A percentile compares a stretch with the other conserved stretches of the same genome.
phyloP scores from a whole-genome alignment of 192 early-diverging fungal genomes.

The Linnemannia exigua region DNA sequence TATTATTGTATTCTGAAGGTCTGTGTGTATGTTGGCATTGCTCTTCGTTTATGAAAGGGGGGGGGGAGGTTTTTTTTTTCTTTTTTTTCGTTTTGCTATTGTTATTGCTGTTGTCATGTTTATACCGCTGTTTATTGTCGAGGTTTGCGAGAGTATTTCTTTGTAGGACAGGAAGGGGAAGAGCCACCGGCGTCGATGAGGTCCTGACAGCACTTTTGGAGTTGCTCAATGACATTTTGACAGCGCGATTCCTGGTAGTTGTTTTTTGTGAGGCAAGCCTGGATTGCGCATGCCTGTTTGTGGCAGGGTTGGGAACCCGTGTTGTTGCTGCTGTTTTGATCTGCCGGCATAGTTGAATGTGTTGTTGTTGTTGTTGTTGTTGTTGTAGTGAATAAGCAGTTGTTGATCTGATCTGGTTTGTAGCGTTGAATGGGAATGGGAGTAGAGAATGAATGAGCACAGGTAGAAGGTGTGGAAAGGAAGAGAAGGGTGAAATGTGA shows the following conservation, averaged over 20 bases:
- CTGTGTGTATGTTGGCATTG: background rate
- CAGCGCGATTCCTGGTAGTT: conserved; percentile 66
- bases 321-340: background rate
- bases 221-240: conserved; percentile 50
- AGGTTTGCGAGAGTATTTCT: conserved; percentile 42
- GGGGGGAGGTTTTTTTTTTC: background rate
- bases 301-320: conserved; percentile 40
- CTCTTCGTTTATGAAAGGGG: no score
- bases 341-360: background rate
- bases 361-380: background rate
- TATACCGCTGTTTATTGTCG: background rate
- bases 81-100: background rate
- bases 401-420: background rate
- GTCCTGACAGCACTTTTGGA: conserved; percentile 62
- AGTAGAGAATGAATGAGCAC: no score
- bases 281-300: conserved; percentile 66
- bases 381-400: background rate
- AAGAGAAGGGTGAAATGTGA: no score
- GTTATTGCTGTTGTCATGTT: background rate
- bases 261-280: conserved; percentile 65
- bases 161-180: conserved; percentile 57
- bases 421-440: no score
- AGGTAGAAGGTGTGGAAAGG: no score
- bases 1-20: background rate
- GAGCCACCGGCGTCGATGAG: conserved; percentile 56